These are phyloP conservation scores for Diaporthe amygdali DNA, from an alignment of 2,329 filamentous ascomycete genomes.

Conservation along the genomic window DNA sequence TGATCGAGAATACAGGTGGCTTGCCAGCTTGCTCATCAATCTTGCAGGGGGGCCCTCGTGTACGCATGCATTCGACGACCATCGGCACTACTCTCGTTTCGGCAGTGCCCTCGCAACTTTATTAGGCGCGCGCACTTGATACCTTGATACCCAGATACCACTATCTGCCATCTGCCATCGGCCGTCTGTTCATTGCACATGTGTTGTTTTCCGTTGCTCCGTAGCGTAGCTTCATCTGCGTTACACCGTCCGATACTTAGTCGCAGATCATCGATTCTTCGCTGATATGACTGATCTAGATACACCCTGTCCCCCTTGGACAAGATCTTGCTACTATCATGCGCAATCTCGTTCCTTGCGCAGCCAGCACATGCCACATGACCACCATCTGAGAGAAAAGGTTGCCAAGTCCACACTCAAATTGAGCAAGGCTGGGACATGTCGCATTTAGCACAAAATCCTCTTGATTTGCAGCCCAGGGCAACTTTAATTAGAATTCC, in stretches of 20 bases:
- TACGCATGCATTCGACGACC: background rate
- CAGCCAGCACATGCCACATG: background rate
- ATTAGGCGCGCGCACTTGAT: too few relatives aligned
- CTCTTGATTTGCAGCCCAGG: too few relatives aligned
- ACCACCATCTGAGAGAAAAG: background rate
- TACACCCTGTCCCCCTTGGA: too few relatives aligned
- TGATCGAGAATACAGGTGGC: background rate
- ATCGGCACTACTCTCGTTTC: constrained; percentile 4
- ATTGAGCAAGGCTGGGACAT: background rate
- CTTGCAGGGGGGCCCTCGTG: background rate
- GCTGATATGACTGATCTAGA: background rate
- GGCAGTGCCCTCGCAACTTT: background rate
- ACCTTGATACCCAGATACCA: too few relatives aligned
- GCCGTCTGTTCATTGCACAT: background rate
- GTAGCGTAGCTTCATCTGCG: background rate
- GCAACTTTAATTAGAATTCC: too few relatives aligned
- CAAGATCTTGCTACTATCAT: too few relatives aligned
- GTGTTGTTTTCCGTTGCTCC: background rate
- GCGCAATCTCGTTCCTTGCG: background rate
- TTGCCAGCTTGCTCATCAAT: too few relatives aligned
- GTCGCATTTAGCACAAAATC: background rate
- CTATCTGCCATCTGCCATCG: too few relatives aligned
- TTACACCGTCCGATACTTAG: background rate
- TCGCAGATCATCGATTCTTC: background rate
- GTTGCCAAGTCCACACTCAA: background rate